Evolutionary conservation across 495 filamentous ascomycete species (phyloP), one percentile per base, ranked within the genome.

Genomic region (Cryomyces antarcticus): DNA sequence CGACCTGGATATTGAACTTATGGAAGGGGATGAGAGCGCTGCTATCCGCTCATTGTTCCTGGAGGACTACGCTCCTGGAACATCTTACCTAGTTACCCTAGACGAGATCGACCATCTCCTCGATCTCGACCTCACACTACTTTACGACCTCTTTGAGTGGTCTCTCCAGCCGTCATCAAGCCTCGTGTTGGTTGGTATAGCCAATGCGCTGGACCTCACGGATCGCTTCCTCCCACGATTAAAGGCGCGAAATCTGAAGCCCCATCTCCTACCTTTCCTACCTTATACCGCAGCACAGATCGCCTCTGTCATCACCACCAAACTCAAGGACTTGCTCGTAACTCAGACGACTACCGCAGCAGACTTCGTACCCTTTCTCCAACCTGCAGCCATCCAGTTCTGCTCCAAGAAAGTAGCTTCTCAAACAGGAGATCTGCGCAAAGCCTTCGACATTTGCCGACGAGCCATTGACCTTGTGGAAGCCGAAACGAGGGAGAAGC

Each of bases 91-190:
- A 30, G 73, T 99, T 36, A 79, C 80, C 13, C 62, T 99, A 42
- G 89, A 99, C 54, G 89, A 99, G 56, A 82, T 99, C 37, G 89
- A 99, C 51, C 82, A 93, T 53, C 75, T 99, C 43, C 67, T 96
- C 31, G 84, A 75, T 0, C 61, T 89, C 17, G 92, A 95, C 53
- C 63, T 82, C 28, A 83, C 87, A 46, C 73, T 86, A 33, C 67
- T 99, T 11, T 92, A 94, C 59, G 80, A 74, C 28, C 60, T 99
- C 30, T 96, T 99, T 46, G 84, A 93, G 50, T 94, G 85, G 84
- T 87, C 92, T 10, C 64, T 96, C 46, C 71, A 79, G 17, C 69
- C 66, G 42, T 71, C 71, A 5, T 95, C 88, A 3, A 74, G 72
- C 7, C 73, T 99, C 2, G 62, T 88, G 24, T 61, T 96, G 27